These are phyloP conservation scores for Xylariaceae sp. DNA, from an alignment of 2,329 filamentous ascomycete species.

Conservation along the genomic window DNA sequence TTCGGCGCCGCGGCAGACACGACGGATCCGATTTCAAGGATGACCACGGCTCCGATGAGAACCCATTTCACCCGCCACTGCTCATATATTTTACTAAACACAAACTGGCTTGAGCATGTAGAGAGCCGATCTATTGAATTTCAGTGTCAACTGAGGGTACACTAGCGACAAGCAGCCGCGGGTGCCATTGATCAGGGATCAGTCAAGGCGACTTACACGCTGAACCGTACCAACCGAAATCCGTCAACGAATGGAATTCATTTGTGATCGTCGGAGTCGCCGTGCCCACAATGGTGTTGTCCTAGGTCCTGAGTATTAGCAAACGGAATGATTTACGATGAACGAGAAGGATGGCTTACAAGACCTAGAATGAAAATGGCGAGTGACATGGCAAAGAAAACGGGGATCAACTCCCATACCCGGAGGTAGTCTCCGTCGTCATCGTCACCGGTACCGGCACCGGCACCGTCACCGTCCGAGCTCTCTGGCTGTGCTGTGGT, in stretches of 20 bases:
- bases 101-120: slow-evolving; percentile 3
- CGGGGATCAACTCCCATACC: slow-evolving; percentile 6
- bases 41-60: slow-evolving; percentile 8
- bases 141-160: not conserved
- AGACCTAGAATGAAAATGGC: slow-evolving; percentile 14
- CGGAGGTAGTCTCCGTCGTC: slow-evolving; percentile 4
- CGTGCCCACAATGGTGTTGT: slow-evolving; percentile 20
- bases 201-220: slow-evolving; percentile 9
- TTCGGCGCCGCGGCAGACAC: slow-evolving; percentile 14
- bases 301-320: slow-evolving; percentile 5
- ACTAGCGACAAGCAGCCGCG: not conserved
- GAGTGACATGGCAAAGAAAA: slow-evolving; percentile 10
- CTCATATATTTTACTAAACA: slow-evolving; percentile 14
- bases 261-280: slow-evolving; percentile 20
- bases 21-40: slow-evolving; percentile 19
- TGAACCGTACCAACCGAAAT: slow-evolving; percentile 20
- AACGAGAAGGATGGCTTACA: not conserved
- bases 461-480: not conserved
- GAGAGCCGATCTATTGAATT: slow-evolving; percentile 3
- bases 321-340: not conserved
- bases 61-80: slow-evolving; percentile 15
- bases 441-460: not conserved
- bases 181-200: not conserved
- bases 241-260: slow-evolving; percentile 18
- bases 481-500: not conserved